These are phyloP conservation scores for Geotrichum histeridarum DNA, from an alignment of 1,139 yeast species.

Conservation along the genomic window DNA sequence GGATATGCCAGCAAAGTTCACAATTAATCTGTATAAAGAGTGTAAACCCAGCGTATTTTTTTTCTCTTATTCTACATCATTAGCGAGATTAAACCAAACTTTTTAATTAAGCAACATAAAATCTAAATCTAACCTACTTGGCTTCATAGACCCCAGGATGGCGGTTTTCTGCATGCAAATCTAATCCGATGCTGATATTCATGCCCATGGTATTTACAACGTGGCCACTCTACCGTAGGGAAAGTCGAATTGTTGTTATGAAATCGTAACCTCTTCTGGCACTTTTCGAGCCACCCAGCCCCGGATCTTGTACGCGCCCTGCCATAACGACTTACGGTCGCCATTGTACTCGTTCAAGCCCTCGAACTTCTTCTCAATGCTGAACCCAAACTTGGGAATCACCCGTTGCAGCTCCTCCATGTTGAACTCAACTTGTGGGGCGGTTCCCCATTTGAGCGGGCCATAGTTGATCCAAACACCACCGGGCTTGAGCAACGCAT, in stretches of 20 bases:
- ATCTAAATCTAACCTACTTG: too few species aligned
- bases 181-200: too few species aligned
- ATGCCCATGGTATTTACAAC: too few species aligned
- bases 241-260: neutral
- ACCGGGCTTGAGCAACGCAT: conserved; percentile 43
- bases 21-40: too few species aligned
- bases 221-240: neutral
- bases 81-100: too few species aligned
- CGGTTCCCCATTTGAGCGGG: conserved; percentile 83
- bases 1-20: too few species aligned
- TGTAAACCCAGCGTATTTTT: too few species aligned
- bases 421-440: conserved; percentile 71
- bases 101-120: too few species aligned
- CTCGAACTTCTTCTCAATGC: conserved; percentile 41
- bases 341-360: conserved; percentile 34
- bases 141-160: too few species aligned
- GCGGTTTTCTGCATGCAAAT: too few species aligned
- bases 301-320: conserved; percentile 27
- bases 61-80: too few species aligned
- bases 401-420: conserved; percentile 56
- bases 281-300: conserved; percentile 31
- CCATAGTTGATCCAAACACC: conserved; percentile 81
- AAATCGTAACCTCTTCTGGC: conserved; percentile 17
- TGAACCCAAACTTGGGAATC: conserved; percentile 60
- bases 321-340: conserved; percentile 29